A percentile compares a stretch with the other conserved stretches of the same genome.
phyloP scores from a whole-genome alignment of 179 eudicot genomes.

The Beta corolliflora region DNA sequence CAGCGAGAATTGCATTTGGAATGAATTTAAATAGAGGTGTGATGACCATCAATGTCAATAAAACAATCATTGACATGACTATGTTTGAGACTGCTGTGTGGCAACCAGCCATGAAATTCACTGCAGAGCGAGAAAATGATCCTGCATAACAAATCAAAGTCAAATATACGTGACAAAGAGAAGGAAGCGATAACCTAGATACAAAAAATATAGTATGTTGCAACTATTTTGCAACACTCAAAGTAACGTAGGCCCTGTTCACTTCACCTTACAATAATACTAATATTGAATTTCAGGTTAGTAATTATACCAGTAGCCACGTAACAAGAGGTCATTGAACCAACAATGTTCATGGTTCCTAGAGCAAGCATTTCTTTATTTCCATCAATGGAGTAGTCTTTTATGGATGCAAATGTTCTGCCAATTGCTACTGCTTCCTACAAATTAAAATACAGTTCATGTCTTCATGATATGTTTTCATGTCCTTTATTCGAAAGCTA shows the following conservation, averaged over 20 bases:
- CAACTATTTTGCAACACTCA: too few relatives aligned
- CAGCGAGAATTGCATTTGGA: conserved; percentile 73
- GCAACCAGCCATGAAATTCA: conserved; percentile 80
- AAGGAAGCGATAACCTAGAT: too few relatives aligned
- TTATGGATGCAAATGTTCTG: conserved; percentile 37
- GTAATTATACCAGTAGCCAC: conserved; percentile 31
- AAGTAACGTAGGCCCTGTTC: too few relatives aligned
- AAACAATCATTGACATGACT: conserved; percentile 76
- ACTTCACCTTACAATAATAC: too few relatives aligned
- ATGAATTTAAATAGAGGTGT: conserved; percentile 71
- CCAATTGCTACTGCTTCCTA: conserved; percentile 45
- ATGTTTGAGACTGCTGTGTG: conserved; percentile 74
- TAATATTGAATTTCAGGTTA: not conserved
- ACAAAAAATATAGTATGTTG: too few relatives aligned
- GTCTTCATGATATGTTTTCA: too few relatives aligned
- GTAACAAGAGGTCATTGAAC: conserved; percentile 41
- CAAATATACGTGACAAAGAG: not conserved
- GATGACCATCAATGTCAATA: conserved; percentile 54
- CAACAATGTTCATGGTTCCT: conserved; percentile 40
- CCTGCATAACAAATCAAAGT: conserved; percentile 43
- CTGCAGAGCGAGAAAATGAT: conserved; percentile 83
- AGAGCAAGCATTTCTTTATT: conserved; percentile 40
- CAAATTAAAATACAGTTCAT: not conserved
- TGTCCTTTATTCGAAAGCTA: too few relatives aligned
- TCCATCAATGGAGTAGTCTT: conserved; percentile 36